Evolutionary conservation across 495 filamentous ascomycete genomes (phyloP).

Genomic region (Pseudevernia furfuracea): DNA sequence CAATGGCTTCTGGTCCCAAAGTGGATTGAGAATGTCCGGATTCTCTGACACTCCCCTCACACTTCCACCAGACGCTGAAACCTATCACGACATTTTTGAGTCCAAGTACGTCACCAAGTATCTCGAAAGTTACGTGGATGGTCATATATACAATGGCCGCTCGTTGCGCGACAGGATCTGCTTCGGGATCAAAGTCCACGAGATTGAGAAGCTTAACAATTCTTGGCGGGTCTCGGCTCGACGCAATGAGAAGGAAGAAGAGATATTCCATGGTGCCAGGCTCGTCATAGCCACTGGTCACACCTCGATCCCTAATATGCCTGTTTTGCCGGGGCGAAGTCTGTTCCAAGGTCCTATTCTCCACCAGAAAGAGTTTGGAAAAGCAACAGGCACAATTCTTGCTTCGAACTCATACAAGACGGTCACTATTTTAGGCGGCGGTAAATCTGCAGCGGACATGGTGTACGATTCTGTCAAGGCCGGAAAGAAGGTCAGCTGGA

Average conservation of each 20-base stretch:
- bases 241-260: too few relatives aligned
- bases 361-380: constrained; percentile 37
- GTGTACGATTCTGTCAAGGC: constrained; percentile 34
- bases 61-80: constrained; percentile 27
- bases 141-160: constrained; percentile 28
- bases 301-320: constrained; percentile 35
- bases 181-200: constrained; percentile 29
- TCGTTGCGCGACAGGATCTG: constrained; percentile 30
- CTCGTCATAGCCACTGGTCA: constrained; percentile 37
- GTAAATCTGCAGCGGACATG: constrained; percentile 41
- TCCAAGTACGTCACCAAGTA: constrained; percentile 38
- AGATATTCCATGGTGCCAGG: constrained; percentile 27
- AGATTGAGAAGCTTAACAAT: constrained; percentile 26
- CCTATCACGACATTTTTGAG: constrained; percentile 30
- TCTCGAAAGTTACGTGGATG: constrained; percentile 36
- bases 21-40: constrained; percentile 31
- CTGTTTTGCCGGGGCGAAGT: constrained; percentile 26
- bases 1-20: constrained; percentile 39
- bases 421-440: constrained; percentile 34
- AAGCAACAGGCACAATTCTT: too few relatives aligned
- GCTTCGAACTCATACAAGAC: constrained; percentile 22
- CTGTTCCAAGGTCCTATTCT: constrained; percentile 33
- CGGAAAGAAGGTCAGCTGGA: constrained; percentile 36
- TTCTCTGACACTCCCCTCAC: constrained; percentile 35
- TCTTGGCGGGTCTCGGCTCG: constrained; percentile 26